These are phyloP conservation scores for Corrigiola litoralis DNA, from an alignment of 179 eudicot species.

Conservation along the genomic window DNA sequence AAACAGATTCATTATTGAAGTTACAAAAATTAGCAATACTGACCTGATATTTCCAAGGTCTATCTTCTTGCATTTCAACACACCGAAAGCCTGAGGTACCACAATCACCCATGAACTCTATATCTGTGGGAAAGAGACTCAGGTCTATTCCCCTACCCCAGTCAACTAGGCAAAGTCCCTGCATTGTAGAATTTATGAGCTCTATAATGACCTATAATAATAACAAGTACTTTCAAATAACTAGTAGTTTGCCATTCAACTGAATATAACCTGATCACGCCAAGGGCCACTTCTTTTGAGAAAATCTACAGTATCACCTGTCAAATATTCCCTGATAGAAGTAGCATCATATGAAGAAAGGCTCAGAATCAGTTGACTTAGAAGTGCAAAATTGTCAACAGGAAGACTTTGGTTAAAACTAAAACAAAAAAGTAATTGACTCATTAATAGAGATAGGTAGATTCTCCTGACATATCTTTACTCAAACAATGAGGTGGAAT, in stretches of 20 bases:
- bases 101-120: constrained; percentile 64
- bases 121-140: constrained; percentile 54
- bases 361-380: not conserved
- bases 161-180: constrained; percentile 98
- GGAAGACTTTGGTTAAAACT: not conserved
- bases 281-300: constrained; percentile 62
- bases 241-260: not conserved
- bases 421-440: not conserved
- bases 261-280: constrained; percentile 68
- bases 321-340: constrained; percentile 59
- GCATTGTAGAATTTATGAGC: constrained; percentile 16
- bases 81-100: constrained; percentile 93
- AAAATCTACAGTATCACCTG: constrained; percentile 53
- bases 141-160: constrained; percentile 98
- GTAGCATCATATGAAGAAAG: not conserved
- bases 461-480: too few species aligned
- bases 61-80: constrained; percentile 85
- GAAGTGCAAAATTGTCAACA: not conserved
- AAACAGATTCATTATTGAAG: not conserved
- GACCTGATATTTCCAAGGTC: constrained; percentile 90
- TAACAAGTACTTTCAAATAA: not conserved
- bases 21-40: not conserved
- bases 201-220: not conserved
- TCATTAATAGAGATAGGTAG: too few species aligned
- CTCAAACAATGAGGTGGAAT: too few species aligned